Evolutionary conservation across 2,329 filamentous ascomycete species (phyloP), one percentile per base, ranked within the genome.

Genomic region (Raffaelea deltoideospora): DNA sequence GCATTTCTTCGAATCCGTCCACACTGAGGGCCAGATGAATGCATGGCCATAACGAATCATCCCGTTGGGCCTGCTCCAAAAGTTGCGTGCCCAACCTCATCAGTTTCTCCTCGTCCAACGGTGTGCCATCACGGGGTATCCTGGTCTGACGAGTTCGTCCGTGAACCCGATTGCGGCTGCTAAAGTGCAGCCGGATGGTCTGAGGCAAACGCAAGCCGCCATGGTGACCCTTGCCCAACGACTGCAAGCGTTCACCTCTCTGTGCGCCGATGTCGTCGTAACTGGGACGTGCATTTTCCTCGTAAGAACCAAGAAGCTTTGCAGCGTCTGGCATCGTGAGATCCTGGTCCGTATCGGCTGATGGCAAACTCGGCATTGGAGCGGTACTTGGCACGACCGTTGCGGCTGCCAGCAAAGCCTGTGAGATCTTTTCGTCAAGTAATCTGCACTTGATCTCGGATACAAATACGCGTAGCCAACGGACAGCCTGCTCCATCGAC

Each of bases 391-490:
- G 10, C 15, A n/a, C 26, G n/a, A 43, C 37, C 0, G 37, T 40
- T 1, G 23, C 42, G 1, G 42, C 40, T 2, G 39, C 44, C 32
- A 44, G 31, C 17, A 46, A 34, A 2, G 37, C 37, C 27, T 35
- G 33, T 2, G 41, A 45, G 33, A 45, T 39, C 18, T 85, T 86
- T 57, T 96, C 88, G 52, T 96, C 87, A 0, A 94, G 77, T 32
- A 96, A 67, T 30, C 90, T 75, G 37, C 83, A 79, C 56, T 81
- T 90, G 35, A 98, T 93, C 53, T 98, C 90, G 1, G 85, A 83
- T 5, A 72, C 76, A 53, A 96, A 96, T 37, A 98, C 95, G 10
- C 79, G 70, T 28, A 98, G 64, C 90, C 90, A 98, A 41, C 76
- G 77, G 19, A 72, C 63, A 1, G 79, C 88, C 53, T 93, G 83